Conservation (phyloP, 495 filamentous ascomycete genomes). For the Neurospora tetrasperma region DNA sequence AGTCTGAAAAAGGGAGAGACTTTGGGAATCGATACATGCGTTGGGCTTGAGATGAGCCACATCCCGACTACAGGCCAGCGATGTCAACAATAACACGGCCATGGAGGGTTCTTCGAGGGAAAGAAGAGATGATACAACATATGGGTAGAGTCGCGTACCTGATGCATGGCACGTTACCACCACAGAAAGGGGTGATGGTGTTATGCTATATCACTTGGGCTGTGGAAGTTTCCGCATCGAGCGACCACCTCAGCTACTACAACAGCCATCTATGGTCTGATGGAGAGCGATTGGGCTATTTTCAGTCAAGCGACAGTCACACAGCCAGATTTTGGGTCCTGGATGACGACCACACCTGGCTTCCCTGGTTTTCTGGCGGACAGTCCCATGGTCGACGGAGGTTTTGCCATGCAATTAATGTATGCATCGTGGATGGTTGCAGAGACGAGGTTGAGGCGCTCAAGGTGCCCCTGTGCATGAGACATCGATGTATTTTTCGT, state of each 20-base stretch:
- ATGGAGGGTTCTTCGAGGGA: not conserved
- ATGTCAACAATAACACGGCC: not conserved
- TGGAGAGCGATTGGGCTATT: not conserved
- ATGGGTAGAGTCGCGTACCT: not conserved
- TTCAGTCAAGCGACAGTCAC: not conserved
- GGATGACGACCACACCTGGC: not conserved
- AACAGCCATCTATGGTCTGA: not conserved
- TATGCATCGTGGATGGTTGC: not conserved
- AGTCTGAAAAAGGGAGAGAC: not conserved
- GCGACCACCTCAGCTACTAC: not conserved
- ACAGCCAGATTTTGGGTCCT: not conserved
- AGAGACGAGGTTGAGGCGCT: not conserved
- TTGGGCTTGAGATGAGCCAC: not conserved
- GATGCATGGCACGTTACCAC: not conserved
- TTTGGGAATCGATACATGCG: not conserved
- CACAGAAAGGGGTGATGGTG: not conserved
- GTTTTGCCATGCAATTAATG: not conserved
- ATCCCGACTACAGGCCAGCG: not conserved
- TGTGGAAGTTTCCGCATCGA: not conserved
- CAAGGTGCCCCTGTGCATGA: not conserved
- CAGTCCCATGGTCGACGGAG: not conserved
- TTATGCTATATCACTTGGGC: not conserved
- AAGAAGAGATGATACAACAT: not conserved
- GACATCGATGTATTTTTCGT: not conserved
- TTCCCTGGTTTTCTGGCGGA: not conserved